Base-by-base conservation (phyloP, 2,329 filamentous ascomycete genomes). In the Penicillium sp. region DNA sequence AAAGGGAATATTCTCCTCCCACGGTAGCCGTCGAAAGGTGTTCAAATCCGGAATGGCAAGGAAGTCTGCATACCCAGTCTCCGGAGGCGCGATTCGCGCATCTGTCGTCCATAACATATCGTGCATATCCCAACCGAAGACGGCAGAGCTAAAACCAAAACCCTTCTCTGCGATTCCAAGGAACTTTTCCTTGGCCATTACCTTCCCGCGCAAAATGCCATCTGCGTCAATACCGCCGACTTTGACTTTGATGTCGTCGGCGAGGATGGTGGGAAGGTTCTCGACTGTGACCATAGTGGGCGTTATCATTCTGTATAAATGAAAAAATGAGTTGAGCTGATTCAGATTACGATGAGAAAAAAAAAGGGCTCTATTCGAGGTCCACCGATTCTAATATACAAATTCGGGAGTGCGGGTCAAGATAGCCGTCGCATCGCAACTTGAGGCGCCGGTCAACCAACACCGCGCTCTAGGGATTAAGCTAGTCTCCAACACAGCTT, bases 61-160 rank as follows among this genome's bases (percentile, higher is more conserved):
- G 46, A 96, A 75, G 69, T 96, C 91, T 59, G 86, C 83, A 73
- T 95, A 95, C 33, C 90, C 90, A 68, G 95, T 95, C 66, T 89
- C 89, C 89, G 70, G 95, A 85, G 69, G 83, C 82, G 63, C 95
- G 81, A 75, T 95, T 88, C 64, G 81, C 82, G 70, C 89, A 84
- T 63, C 51, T 4, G 58, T 63, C 16, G 60, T 63, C 72, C 95
- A 96, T 11, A 89, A 92, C 76, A 85, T 81, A 68, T 96, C 90
- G 73, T 96, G 91, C 91, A 95, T 95, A 73, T 96, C 90, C 91
- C 91, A 95, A 67, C 91, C 91, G 64, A 95, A 96, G 61, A 95
- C 84, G 60, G 95, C 90, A 30, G 88, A 92, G 76, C 90, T 95
- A 78, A 95, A 95, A 52, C 90, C 91, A 62, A 95, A 95, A 53